Percentiles rank a stretch among this genome's conserved stretches.
Conservation (phyloP, 2,329 filamentous ascomycete genomes). For the Sarocladium strictum region DNA sequence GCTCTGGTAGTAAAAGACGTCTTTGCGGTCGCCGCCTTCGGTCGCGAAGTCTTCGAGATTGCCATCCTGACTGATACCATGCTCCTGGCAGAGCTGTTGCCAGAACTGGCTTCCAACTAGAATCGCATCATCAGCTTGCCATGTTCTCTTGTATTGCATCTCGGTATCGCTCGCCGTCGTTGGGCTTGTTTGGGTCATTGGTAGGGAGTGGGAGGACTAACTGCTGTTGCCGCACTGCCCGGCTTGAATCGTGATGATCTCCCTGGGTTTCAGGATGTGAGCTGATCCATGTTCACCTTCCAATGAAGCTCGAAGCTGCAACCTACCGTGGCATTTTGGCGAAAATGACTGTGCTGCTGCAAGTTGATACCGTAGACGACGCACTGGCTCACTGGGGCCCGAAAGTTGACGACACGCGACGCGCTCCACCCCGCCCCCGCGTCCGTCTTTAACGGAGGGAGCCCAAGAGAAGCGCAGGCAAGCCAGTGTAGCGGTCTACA, state of each 20-base stretch:
- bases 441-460: too few relatives aligned
- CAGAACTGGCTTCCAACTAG: conserved; percentile 95
- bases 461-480: too few relatives aligned
- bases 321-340: conserved; percentile 12
- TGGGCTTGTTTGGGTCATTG: conserved; percentile 10
- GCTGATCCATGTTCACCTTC: neutral
- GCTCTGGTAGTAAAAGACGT: conserved; percentile 99
- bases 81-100: conserved; percentile 97
- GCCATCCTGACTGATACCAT: conserved; percentile 95
- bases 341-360: neutral
- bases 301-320: neutral
- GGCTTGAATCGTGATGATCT: conserved; percentile 98
- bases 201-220: conserved; percentile 44
- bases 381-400: neutral
- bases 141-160: neutral
- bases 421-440: conserved; percentile 5
- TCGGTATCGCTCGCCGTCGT: neutral
- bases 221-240: conserved; percentile 99
- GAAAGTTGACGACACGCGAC: conserved; percentile 3
- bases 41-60: conserved; percentile 97
- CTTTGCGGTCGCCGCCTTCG: conserved; percentile 94
- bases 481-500: too few relatives aligned
- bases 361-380: neutral
- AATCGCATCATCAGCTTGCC: conserved; percentile 40
- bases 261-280: conserved; percentile 45